Evolutionary conservation across 2,329 filamentous ascomycete species (phyloP).

Genomic region (Fusarium oxysporum): DNA sequence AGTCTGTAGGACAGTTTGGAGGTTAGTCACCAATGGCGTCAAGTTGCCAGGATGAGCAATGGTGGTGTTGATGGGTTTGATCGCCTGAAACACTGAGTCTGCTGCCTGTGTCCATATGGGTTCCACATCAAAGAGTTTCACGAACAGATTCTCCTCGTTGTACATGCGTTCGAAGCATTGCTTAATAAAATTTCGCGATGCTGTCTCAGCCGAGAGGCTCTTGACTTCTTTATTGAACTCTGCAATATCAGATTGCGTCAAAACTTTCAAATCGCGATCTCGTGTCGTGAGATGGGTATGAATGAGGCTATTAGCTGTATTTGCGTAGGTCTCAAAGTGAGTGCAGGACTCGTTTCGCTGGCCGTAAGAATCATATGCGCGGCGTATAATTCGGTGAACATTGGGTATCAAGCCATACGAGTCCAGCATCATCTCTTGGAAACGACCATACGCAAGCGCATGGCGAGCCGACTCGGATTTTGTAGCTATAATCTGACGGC

Average conservation of each 20-base stretch:
- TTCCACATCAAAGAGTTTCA: conserved; percentile 67
- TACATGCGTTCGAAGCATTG: conserved; percentile 69
- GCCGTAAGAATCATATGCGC: conserved; percentile 65
- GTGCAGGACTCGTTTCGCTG: conserved; percentile 55
- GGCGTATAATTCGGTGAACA: conserved; percentile 63
- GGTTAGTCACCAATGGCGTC: conserved; percentile 60
- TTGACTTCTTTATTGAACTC: conserved; percentile 66
- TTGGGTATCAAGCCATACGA: conserved; percentile 68
- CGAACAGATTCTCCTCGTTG: conserved; percentile 65
- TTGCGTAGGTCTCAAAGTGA: conserved; percentile 65
- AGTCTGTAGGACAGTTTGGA: conserved; percentile 62
- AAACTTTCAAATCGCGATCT: conserved; percentile 64
- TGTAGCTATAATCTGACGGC: conserved; percentile 64
- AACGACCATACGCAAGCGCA: conserved; percentile 70
- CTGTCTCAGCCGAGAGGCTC: conserved; percentile 63
- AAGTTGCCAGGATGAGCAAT: conserved; percentile 67
- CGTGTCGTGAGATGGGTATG: conserved; percentile 64
- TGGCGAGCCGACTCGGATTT: conserved; percentile 70
- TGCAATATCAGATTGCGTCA: conserved; percentile 66
- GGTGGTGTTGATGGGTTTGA: conserved; percentile 62
- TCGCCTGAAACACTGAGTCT: conserved; percentile 62
- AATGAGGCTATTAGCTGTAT: conserved; percentile 66
- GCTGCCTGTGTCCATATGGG: conserved; percentile 62
- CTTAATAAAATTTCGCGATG: conserved; percentile 68
- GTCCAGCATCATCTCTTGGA: conserved; percentile 68